Percentiles rank a stretch among this genome's conserved stretches.
phyloP scores from a whole-genome alignment of 1,284 basidiomycete genomes.

The Ceratobasidium sp. region DNA sequence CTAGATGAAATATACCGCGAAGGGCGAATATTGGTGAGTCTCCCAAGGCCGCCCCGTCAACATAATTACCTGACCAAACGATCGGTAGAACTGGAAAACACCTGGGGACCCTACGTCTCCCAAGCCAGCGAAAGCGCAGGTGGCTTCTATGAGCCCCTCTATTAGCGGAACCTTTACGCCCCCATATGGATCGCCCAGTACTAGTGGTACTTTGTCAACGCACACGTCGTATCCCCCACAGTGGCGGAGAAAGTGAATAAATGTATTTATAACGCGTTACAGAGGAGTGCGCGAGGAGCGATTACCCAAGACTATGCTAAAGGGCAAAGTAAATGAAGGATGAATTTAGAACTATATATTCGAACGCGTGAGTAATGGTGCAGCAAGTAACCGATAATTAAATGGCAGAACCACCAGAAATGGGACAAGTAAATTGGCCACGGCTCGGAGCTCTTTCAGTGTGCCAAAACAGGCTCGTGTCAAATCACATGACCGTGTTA shows the following conservation, averaged over 20 bases:
- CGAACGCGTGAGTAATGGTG: too few relatives aligned
- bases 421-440: too few relatives aligned
- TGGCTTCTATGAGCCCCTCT: conserved; percentile 39
- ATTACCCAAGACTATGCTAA: too few relatives aligned
- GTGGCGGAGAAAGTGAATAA: conserved; percentile 28
- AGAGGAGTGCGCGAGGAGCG: too few relatives aligned
- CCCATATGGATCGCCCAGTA: conserved; percentile 31
- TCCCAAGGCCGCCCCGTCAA: neutral
- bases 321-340: too few relatives aligned
- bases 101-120: conserved; percentile 44
- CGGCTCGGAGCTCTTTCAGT: too few relatives aligned
- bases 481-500: conserved; percentile 39
- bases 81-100: conserved; percentile 35
- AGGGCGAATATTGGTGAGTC: conserved; percentile 68
- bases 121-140: conserved; percentile 42
- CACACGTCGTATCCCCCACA: conserved; percentile 14
- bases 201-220: neutral
- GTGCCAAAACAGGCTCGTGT: too few relatives aligned
- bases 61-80: neutral
- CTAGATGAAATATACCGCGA: conserved; percentile 81
- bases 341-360: too few relatives aligned
- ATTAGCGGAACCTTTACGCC: conserved; percentile 36
- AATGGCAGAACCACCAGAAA: too few relatives aligned
- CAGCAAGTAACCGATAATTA: too few relatives aligned
- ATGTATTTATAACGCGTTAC: too few relatives aligned